phyloP scores from a whole-genome alignment of 306 rosid genomes.

The Sicyos edulis region DNA sequence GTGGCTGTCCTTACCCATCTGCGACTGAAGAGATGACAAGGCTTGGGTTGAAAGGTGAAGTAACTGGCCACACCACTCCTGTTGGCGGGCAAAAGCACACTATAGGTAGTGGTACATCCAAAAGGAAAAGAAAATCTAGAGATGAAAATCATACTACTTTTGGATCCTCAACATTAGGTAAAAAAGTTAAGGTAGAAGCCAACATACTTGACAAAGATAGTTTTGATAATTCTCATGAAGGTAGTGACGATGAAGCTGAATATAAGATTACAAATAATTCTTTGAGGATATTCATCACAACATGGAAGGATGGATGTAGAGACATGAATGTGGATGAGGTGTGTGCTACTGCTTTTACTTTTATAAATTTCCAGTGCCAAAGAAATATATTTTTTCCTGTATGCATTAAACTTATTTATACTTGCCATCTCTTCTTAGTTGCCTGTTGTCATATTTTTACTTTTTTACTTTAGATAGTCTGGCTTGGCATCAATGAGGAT shows the following conservation, averaged over 20 bases:
- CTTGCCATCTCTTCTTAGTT: neutral
- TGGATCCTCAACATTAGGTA: constrained; percentile 23
- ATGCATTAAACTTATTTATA: neutral
- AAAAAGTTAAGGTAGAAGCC: constrained; percentile 18
- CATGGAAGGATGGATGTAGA: constrained; percentile 74
- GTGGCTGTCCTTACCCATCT: constrained; percentile 88
- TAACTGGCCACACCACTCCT: constrained; percentile 24
- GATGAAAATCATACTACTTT: constrained; percentile 6
- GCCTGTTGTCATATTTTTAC: neutral
- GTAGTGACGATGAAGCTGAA: constrained; percentile 19
- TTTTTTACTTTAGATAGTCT: neutral
- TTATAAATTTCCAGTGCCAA: neutral
- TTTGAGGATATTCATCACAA: constrained; percentile 54
- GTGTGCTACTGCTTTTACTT: constrained; percentile 24
- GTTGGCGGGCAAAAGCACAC: constrained; percentile 30
- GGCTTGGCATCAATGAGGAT: neutral
- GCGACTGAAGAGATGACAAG: constrained; percentile 70
- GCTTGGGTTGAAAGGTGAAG: constrained; percentile 50
- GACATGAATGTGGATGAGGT: constrained; percentile 49
- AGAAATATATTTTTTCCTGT: neutral
- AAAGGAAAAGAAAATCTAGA: constrained; percentile 32
- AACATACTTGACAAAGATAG: constrained; percentile 21
- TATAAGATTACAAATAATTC: constrained; percentile 36
- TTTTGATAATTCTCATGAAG: constrained; percentile 22
- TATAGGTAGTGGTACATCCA: constrained; percentile 30